Conservation (phyloP, 1,284 basidiomycete genomes). For the Waitea zeae region DNA sequence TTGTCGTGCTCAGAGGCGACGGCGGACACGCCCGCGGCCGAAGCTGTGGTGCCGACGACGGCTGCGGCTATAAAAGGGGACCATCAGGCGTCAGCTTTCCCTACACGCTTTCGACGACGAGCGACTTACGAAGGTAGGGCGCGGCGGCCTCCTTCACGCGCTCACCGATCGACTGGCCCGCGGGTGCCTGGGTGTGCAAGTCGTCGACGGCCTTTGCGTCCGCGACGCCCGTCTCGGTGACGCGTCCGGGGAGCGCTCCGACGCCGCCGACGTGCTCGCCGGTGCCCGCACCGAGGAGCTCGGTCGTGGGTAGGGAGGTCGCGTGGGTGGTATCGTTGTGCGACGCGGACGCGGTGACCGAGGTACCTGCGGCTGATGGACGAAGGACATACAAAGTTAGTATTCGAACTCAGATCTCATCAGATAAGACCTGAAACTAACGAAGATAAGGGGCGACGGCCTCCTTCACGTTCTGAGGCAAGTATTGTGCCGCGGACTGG, state of each 20-base stretch:
- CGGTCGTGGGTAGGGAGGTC: constrained; percentile 12
- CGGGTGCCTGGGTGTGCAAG: not conserved
- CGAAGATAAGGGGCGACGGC: not conserved
- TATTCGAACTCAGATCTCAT: not conserved
- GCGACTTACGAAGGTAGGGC: not conserved
- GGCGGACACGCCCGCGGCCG: too few relatives aligned
- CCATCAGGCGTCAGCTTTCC: not conserved
- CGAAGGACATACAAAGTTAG: too few relatives aligned
- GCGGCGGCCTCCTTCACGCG: not conserved
- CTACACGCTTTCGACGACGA: not conserved
- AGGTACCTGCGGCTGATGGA: not conserved
- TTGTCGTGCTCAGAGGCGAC: not conserved
- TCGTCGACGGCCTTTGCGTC: not conserved
- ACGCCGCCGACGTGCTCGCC: constrained; percentile 15
- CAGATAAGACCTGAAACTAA: not conserved
- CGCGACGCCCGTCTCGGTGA: constrained; percentile 3
- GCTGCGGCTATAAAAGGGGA: too few relatives aligned
- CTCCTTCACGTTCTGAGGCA: not conserved
- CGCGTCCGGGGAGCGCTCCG: constrained; percentile 14
- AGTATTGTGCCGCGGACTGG: not conserved
- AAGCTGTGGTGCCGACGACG: too few relatives aligned
- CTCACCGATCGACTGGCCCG: not conserved
- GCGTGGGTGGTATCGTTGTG: constrained; percentile 11
- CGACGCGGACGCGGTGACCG: constrained; percentile 11
- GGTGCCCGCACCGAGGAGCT: constrained; percentile 11